Conservation (phyloP, 2,329 filamentous ascomycete species). For the Madurella fahalii region DNA sequence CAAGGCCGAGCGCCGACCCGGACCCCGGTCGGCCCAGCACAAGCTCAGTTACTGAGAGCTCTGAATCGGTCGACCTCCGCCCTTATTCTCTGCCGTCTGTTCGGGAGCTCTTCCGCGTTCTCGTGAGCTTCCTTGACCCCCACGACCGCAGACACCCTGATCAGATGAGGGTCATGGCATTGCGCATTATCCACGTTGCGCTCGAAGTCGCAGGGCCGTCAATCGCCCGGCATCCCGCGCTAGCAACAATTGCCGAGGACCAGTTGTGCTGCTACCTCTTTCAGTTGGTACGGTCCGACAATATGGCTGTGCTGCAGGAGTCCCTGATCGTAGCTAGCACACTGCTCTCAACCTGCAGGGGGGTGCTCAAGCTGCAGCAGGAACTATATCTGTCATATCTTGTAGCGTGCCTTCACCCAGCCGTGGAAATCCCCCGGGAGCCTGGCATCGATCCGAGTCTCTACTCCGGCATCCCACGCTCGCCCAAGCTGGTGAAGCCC, state of each 20-base stretch:
- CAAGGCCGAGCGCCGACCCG: constrained; percentile 12
- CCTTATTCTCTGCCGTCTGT: constrained; percentile 95
- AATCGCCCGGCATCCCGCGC: constrained; percentile 84
- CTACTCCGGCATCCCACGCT: constrained; percentile 89
- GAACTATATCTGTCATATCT: constrained; percentile 94
- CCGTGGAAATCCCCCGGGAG: constrained; percentile 90
- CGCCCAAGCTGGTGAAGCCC: constrained; percentile 81
- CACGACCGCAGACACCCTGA: constrained; percentile 91
- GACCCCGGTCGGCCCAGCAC: constrained; percentile 26
- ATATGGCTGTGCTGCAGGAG: constrained; percentile 90
- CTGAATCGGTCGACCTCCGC: constrained; percentile 58
- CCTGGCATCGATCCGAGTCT: constrained; percentile 84
- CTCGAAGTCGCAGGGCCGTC: constrained; percentile 94
- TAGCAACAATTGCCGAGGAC: constrained; percentile 86
- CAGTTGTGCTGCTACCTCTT: constrained; percentile 91
- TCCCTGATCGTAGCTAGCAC: constrained; percentile 90
- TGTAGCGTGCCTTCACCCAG: constrained; percentile 87
- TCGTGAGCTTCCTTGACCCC: constrained; percentile 90
- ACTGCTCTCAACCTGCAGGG: constrained; percentile 81
- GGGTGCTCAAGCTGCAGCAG: constrained; percentile 90
- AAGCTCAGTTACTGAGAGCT: constrained; percentile 27
- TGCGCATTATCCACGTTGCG: constrained; percentile 95
- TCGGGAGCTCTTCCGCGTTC: constrained; percentile 84
- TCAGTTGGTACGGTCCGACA: constrained; percentile 92
- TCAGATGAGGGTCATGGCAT: constrained; percentile 92